Base-by-base conservation (phyloP, 306 rosid genomes). In the Malus fusca region DNA sequence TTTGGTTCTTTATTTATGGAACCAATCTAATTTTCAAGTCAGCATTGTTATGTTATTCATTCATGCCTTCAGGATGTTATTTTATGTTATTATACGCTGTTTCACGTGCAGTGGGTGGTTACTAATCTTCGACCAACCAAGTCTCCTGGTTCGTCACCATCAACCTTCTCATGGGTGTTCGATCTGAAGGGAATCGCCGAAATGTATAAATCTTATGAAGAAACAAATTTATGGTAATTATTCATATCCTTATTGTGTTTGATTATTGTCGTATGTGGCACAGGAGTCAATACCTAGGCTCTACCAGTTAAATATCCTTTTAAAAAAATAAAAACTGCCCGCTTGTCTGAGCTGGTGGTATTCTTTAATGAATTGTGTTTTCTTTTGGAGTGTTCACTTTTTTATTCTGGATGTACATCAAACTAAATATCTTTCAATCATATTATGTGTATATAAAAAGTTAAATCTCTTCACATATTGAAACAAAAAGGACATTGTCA, bases 141-240 rank as follows among this genome's bases (percentile, higher is more conserved):
- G 77, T 81, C 89, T 75, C 77, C 66, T 80, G 84, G 77, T 74
- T 83, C 92, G 61, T 72, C 65, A 37, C 46, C 87, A 15, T 82
- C 88, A 66, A 81, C 85, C 84, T 87, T 92, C 81, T 85, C 96
- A 72, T 95, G 98, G 98, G 83, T 62, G 60, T 90, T 95, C 77
- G 93, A 95, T 85, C 90, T 92, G 79, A 83, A 77, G 77, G 98
- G 98, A 67, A 92, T 95, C 53, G 75, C 91, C 42, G 97, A 95
- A 78, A 84, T 95, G 97, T 92, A 90, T 85, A 87, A 76, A 72
- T 92, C 98, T 68, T 95, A 95, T 37, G 98, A 95, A 86, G 97
- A 90, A 68, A 83, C 96, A 78, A 92, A 92, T 82, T 70, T 92
- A 77, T 95, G 98, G 98, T 92, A 92, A 43, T 26, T 53, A 30